Conservation (phyloP, 2,329 filamentous ascomycete genomes). For the Colletotrichum camelliae region DNA sequence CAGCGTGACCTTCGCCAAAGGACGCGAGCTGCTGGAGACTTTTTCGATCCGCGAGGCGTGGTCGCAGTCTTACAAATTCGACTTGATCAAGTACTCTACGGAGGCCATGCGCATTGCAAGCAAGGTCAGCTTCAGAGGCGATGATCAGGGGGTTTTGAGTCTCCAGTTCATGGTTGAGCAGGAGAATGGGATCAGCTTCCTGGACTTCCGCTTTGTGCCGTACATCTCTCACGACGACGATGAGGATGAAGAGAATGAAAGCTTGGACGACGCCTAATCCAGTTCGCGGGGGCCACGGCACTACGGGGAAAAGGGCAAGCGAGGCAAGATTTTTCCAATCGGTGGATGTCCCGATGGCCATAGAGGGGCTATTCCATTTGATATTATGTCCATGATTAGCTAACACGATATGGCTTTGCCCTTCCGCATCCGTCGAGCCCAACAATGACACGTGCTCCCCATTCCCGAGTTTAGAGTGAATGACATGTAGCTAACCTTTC, state of each 20-base stretch:
- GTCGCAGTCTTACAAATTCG: slow-evolving; percentile 83
- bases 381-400: not conserved
- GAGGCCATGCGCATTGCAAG: slow-evolving; percentile 92
- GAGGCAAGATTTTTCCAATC: not conserved
- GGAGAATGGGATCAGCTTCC: slow-evolving; percentile 74
- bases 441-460: not conserved
- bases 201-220: slow-evolving; percentile 85
- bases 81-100: slow-evolving; percentile 81
- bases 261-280: not conserved
- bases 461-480: slow-evolving; percentile 9
- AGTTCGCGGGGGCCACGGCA: not conserved
- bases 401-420: not conserved
- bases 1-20: slow-evolving; percentile 70
- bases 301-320: not conserved
- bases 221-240: slow-evolving; percentile 67
- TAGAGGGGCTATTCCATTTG: not conserved
- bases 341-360: not conserved
- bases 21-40: slow-evolving; percentile 74
- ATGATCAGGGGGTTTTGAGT: slow-evolving; percentile 88
- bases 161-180: slow-evolving; percentile 96
- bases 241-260: slow-evolving; percentile 36
- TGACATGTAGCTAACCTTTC: not conserved
- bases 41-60: slow-evolving; percentile 67
- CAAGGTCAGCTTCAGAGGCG: slow-evolving; percentile 90
- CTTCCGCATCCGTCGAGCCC: slow-evolving; percentile 5